Evolutionary conservation across 2,329 filamentous ascomycete genomes (phyloP), one percentile per base, ranked within the genome.

Genomic region (Aureobasidium sp.): DNA sequence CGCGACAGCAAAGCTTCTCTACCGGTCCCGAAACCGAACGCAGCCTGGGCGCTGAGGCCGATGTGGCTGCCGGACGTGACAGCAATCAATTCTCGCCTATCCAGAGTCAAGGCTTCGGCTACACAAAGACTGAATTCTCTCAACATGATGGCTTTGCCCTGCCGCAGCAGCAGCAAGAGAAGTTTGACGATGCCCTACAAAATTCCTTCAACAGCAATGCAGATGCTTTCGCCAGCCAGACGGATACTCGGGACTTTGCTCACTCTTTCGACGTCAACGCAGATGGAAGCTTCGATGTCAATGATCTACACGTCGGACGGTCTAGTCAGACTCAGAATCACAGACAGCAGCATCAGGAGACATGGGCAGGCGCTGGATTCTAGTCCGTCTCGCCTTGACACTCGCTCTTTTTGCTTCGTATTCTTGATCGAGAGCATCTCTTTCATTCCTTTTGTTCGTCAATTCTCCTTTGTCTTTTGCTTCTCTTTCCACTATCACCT

Each of bases 1-100:
- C 45, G 7, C 45, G 45, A 2, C 32, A 49, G 14, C 22, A 49
- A 10, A 38, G 45, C 35, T 49, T 49, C 12, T 49, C 45, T 1
- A 6, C 45, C 2, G 32, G 34, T 1, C 21, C 34, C 6, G 24
- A 37, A 49, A 29, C 27, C 27, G n/a, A n/a, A n/a, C n/a, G n/a
- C n/a, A n/a, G n/a, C n/a, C n/a, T n/a, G n/a, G 42, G 35, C n/a
- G 14, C 42, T 16, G 42, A 47, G 4, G n/a, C 42, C 11, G 17
- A 7, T 10, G 25, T 16, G 29, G 40, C 17, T 19, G 40, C 24
- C 2, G 7, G 29, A 5, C 21, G n/a, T 21, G 19, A 24, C 4
- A 4, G 7, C 14, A 10, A 19, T 2, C 42, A 47, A 14, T 47
- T 47, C 29, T 35, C 42, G 2, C 29, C 29, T 1, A 14, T 27